Percentiles rank a stretch among this genome's conserved stretches.
phyloP scores from a whole-genome alignment of 306 rosid species.

The Alnus rubra region DNA sequence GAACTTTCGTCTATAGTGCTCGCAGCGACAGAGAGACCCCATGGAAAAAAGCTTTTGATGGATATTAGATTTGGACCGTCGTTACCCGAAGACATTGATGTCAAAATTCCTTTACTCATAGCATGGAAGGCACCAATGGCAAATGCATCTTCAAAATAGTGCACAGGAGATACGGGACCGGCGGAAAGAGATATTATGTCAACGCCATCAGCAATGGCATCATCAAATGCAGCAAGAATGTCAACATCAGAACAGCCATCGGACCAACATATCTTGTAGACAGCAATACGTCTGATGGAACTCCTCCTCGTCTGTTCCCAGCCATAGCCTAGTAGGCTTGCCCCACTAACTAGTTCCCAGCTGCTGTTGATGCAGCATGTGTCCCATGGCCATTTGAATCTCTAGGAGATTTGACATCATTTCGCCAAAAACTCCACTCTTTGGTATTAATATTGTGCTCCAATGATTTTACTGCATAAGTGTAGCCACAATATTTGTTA shows the following conservation, averaged over 20 bases:
- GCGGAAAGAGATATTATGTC: constrained; percentile 46
- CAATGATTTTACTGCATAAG: not conserved
- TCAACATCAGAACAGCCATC: constrained; percentile 2
- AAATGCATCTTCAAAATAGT: not conserved
- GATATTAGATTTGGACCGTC: not conserved
- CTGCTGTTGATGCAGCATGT: constrained; percentile 53
- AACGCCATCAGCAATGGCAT: constrained; percentile 55
- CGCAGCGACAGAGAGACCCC: constrained; percentile 20
- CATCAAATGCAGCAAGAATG: constrained; percentile 42
- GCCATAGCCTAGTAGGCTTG: constrained; percentile 45
- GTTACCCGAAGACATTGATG: constrained; percentile 12
- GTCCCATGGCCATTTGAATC: constrained; percentile 55
- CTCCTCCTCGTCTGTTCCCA: constrained; percentile 56
- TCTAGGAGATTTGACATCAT: constrained; percentile 34
- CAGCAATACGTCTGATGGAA: constrained; percentile 45
- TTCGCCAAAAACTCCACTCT: not conserved
- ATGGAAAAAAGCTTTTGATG: not conserved
- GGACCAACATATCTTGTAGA: constrained; percentile 43
- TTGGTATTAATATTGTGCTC: not conserved
- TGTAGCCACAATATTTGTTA: too few species aligned
- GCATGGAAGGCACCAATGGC: constrained; percentile 10
- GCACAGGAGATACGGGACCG: fast-evolving
- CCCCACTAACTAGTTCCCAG: constrained; percentile 36
- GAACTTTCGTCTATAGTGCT: constrained; percentile 17
- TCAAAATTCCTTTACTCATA: not conserved